phyloP scores from a whole-genome alignment of 208 protist genomes.

The Leishmania martiniquensis region DNA sequence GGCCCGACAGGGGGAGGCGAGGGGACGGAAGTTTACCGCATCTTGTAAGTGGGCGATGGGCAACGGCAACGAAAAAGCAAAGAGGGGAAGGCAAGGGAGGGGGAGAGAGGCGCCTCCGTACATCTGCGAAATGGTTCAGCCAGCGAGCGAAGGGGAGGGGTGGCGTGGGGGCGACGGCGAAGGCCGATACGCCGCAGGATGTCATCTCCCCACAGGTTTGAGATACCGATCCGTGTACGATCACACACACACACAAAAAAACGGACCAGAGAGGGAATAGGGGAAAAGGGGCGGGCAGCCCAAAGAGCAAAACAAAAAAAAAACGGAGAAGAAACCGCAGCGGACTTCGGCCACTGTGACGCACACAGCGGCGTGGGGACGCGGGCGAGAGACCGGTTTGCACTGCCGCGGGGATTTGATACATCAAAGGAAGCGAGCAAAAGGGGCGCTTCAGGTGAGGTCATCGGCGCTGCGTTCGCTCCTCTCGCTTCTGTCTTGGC shows the following conservation, averaged over 20 bases:
- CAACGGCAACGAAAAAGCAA: background rate
- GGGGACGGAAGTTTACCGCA: background rate
- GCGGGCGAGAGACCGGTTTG: background rate
- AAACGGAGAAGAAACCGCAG: background rate
- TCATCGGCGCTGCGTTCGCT: background rate
- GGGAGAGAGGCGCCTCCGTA: background rate
- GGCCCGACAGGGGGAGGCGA: too few species aligned
- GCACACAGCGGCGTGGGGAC: background rate
- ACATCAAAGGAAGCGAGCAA: too few species aligned
- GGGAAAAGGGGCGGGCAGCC: too few species aligned
- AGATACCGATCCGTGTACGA: background rate
- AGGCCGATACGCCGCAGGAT: background rate
- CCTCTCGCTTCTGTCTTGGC: background rate
- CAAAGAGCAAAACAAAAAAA: slow-evolving; percentile 6
- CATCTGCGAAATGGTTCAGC: background rate
- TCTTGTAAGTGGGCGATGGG: background rate
- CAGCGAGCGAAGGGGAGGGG: background rate
- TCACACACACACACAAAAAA: too few species aligned
- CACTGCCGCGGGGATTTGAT: background rate
- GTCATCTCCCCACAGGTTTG: background rate
- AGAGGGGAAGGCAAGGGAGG: background rate
- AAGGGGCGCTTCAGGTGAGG: background rate
- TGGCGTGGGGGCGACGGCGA: background rate
- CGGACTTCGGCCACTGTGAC: background rate
- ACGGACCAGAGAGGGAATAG: slow-evolving; percentile 6